Evolutionary conservation across 2,329 filamentous ascomycete species (phyloP).

Genomic region (Cadophora gregata): DNA sequence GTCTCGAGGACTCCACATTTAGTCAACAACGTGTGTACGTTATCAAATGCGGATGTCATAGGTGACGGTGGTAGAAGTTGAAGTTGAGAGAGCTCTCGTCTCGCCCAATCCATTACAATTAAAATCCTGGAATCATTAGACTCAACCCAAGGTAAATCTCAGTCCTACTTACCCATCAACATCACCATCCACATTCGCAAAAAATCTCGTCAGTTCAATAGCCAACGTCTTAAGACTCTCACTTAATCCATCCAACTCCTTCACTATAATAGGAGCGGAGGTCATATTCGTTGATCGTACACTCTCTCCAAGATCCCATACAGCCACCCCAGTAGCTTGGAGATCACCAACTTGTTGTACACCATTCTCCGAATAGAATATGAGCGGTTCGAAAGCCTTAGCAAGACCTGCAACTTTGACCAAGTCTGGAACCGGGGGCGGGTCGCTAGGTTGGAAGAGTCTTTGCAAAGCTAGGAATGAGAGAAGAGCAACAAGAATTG

Average conservation of each 20-base stretch:
- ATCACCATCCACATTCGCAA: slow-evolving; percentile 90
- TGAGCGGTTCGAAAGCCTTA: slow-evolving; percentile 90
- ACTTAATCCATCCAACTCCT: slow-evolving; percentile 82
- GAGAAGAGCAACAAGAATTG: slow-evolving; percentile 65
- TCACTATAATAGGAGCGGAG: slow-evolving; percentile 83
- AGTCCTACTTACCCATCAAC: slow-evolving; percentile 71
- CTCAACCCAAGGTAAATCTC: slow-evolving; percentile 15
- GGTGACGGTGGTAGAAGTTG: slow-evolving; percentile 65
- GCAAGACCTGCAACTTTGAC: slow-evolving; percentile 90
- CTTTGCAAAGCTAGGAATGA: slow-evolving; percentile 69
- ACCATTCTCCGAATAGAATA: slow-evolving; percentile 92
- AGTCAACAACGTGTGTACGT: slow-evolving; percentile 79
- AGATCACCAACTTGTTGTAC: slow-evolving; percentile 85
- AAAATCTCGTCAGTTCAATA: slow-evolving; percentile 87
- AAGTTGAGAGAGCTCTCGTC: slow-evolving; percentile 78
- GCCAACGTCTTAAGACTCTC: slow-evolving; percentile 85
- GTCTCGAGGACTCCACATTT: slow-evolving; percentile 66
- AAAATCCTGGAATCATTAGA: slow-evolving; percentile 66
- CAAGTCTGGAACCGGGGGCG: slow-evolving; percentile 77
- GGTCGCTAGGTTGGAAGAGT: slow-evolving; percentile 70
- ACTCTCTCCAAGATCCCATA: slow-evolving; percentile 93
- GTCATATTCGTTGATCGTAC: slow-evolving; percentile 91
- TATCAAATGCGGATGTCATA: slow-evolving; percentile 77
- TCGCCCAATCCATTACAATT: slow-evolving; percentile 95
- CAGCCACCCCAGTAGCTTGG: slow-evolving; percentile 88